These are phyloP conservation scores for Trichomonascaceae sp. DNA, from an alignment of 1,139 yeast genomes.

Conservation along the genomic window DNA sequence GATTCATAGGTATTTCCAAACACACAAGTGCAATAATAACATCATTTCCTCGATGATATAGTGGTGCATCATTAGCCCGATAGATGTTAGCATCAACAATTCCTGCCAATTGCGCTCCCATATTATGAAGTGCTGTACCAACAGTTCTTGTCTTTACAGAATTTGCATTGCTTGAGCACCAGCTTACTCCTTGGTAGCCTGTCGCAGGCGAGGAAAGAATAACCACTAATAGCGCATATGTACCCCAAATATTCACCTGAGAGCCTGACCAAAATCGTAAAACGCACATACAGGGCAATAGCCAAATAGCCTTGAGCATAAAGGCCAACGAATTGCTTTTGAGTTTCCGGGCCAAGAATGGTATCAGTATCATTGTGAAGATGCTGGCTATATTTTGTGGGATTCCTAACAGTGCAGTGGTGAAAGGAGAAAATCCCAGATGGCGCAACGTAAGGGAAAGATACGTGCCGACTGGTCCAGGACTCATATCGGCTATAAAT, in stretches of 20 bases:
- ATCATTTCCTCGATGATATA: constrained; percentile 50
- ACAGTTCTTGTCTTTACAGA: constrained; percentile 55
- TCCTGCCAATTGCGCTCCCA: constrained; percentile 51
- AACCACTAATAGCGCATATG: constrained; percentile 43
- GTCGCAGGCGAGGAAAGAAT: constrained; percentile 36
- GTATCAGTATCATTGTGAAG: constrained; percentile 35
- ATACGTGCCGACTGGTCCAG: constrained; percentile 41
- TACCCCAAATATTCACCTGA: constrained; percentile 43
- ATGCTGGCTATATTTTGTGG: constrained; percentile 35
- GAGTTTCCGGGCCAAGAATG: constrained; percentile 40
- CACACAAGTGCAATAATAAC: constrained; percentile 38
- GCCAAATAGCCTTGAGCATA: constrained; percentile 20
- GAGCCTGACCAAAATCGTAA: constrained; percentile 48
- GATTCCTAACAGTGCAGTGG: constrained; percentile 49
- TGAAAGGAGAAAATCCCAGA: constrained; percentile 51
- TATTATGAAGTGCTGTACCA: constrained; percentile 56
- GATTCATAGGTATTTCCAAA: constrained; percentile 22
- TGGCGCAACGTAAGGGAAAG: constrained; percentile 46
- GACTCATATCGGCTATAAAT: constrained; percentile 39
- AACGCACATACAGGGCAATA: constrained; percentile 38
- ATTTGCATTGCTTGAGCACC: constrained; percentile 58
- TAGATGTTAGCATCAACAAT: constrained; percentile 52
- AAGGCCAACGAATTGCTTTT: not conserved
- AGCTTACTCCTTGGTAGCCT: constrained; percentile 19
- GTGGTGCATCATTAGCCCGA: constrained; percentile 51